These are phyloP conservation scores for Torulaspora indica DNA, from an alignment of 805 yeast species.

Conservation along the genomic window DNA sequence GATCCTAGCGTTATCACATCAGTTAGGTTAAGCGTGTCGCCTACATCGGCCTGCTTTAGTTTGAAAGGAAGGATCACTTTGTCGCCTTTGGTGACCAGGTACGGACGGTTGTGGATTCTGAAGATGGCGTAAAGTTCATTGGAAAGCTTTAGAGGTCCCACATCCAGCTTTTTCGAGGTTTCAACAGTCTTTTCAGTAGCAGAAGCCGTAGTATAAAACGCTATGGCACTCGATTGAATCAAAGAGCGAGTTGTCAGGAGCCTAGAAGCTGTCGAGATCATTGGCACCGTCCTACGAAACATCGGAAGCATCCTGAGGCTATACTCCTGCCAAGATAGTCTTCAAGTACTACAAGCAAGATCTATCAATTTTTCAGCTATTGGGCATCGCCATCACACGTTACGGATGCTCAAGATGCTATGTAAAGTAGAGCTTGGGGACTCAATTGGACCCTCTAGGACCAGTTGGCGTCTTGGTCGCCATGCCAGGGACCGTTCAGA, in stretches of 20 bases:
- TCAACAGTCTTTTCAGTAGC: slow-evolving; percentile 5
- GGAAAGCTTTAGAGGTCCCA: slow-evolving; percentile 61
- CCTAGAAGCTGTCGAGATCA: neutral
- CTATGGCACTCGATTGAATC: neutral
- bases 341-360: neutral
- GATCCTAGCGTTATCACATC: slow-evolving; percentile 82
- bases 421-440: neutral
- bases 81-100: slow-evolving; percentile 89
- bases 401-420: neutral
- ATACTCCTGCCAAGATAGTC: neutral
- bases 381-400: slow-evolving; percentile 1
- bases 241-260: neutral
- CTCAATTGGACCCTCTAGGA: neutral
- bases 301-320: neutral
- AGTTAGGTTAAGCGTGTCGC: slow-evolving; percentile 70
- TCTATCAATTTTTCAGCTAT: slow-evolving; percentile 4
- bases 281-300: neutral
- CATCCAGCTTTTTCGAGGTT: slow-evolving; percentile 33
- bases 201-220: slow-evolving; percentile 1
- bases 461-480: neutral
- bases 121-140: slow-evolving; percentile 75
- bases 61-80: slow-evolving; percentile 71
- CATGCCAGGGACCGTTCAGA: neutral
- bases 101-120: slow-evolving; percentile 76
- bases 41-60: slow-evolving; percentile 70